phyloP scores from a whole-genome alignment of 192 early-diverging fungal genomes.

The Phycomyces blakesleeanus region DNA sequence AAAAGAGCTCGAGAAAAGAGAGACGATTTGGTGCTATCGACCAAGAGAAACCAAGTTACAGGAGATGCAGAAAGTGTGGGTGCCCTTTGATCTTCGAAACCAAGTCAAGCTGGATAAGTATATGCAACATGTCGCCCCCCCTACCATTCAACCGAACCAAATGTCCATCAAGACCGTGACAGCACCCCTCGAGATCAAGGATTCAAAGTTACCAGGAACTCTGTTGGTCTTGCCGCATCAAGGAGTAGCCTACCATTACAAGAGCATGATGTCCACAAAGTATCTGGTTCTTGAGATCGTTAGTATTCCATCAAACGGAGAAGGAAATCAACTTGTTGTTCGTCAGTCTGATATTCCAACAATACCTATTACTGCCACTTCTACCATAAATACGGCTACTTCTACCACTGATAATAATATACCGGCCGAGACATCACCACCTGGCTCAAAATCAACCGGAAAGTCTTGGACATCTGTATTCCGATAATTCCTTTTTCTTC shows the following conservation, averaged over 20 bases:
- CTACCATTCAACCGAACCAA: too few relatives aligned
- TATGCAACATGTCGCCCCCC: not conserved
- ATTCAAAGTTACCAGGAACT: not conserved
- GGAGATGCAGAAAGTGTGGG: not conserved
- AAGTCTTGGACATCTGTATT: too few relatives aligned
- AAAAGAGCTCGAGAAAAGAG: not conserved
- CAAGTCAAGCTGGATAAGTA: not conserved
- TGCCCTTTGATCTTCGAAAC: not conserved
- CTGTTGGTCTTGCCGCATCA: not conserved
- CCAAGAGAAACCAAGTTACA: not conserved
- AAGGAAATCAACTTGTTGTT: not conserved
- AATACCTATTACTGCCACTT: not conserved
- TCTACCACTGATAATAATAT: too few relatives aligned
- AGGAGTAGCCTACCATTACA: not conserved
- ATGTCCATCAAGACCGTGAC: not conserved
- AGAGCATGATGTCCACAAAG: not conserved
- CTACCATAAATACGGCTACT: too few relatives aligned
- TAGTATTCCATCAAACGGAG: not conserved
- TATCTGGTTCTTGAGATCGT: not conserved
- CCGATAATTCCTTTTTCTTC: too few relatives aligned
- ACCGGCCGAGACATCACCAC: too few relatives aligned
- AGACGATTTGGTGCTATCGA: not conserved
- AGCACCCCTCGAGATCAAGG: not conserved
- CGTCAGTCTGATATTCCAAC: not conserved
- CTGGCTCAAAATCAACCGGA: too few relatives aligned